Percentiles rank a stretch among this genome's conserved stretches.
phyloP scores from a whole-genome alignment of 2,329 filamentous ascomycete species.

The Calonectria pseudoreteaudii region DNA sequence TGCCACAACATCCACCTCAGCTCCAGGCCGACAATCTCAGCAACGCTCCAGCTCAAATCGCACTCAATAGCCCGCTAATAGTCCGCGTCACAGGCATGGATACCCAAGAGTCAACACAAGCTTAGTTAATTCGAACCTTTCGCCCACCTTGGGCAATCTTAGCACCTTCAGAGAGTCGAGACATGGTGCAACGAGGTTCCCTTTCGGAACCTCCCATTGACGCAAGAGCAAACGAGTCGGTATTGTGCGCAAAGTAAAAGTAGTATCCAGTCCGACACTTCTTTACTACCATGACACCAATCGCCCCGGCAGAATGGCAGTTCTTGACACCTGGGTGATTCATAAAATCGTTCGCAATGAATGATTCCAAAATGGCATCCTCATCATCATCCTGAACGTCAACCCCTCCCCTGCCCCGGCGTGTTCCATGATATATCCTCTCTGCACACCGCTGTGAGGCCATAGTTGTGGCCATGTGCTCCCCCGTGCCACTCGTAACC shows the following conservation, averaged over 20 bases:
- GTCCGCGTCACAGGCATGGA: background rate
- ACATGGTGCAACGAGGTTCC: slow-evolving; percentile 87
- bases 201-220: slow-evolving; percentile 87
- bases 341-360: slow-evolving; percentile 93
- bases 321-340: slow-evolving; percentile 85
- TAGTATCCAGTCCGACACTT: slow-evolving; percentile 81
- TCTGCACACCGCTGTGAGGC: slow-evolving; percentile 89
- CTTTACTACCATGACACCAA: slow-evolving; percentile 92
- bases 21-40: background rate
- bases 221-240: slow-evolving; percentile 86
- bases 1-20: slow-evolving; percentile 2
- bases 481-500: slow-evolving; percentile 94
- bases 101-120: background rate
- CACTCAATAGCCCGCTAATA: background rate
- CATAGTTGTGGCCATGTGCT: slow-evolving; percentile 97
- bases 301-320: slow-evolving; percentile 86
- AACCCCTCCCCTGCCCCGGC: slow-evolving; percentile 68
- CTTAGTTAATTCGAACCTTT: slow-evolving; percentile 55
- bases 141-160: slow-evolving; percentile 67
- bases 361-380: slow-evolving; percentile 76
- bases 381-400: slow-evolving; percentile 81
- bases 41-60: background rate
- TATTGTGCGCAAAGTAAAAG: slow-evolving; percentile 96
- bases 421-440: slow-evolving; percentile 79
- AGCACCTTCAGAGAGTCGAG: slow-evolving; percentile 70